Conservation (phyloP, 2,329 filamentous ascomycete species). For the Phyllosticta capitalensis region DNA sequence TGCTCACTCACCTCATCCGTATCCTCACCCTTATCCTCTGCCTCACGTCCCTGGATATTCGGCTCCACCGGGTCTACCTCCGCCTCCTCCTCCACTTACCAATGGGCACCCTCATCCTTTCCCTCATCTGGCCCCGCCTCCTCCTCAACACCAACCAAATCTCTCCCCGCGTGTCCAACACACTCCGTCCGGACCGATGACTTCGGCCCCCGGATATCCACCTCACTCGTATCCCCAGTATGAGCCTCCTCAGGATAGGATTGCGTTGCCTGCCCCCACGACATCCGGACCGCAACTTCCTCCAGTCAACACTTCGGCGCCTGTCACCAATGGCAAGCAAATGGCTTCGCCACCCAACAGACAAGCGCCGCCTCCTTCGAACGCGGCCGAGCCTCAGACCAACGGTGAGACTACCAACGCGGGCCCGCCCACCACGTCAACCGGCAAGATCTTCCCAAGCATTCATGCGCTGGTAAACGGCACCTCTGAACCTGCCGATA, state of each 20-base stretch:
- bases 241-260: conserved; percentile 11
- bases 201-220: conserved; percentile 39
- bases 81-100: conserved; percentile 26
- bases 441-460: conserved; percentile 41
- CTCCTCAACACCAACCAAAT: conserved; percentile 24
- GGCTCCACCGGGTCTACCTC: conserved; percentile 24
- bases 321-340: conserved; percentile 14
- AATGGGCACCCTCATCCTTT: conserved; percentile 24
- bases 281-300: conserved; percentile 24
- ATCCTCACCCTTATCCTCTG: conserved; percentile 2
- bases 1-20: conserved; percentile 7
- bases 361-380: conserved; percentile 17
- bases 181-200: conserved; percentile 25
- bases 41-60: conserved; percentile 7
- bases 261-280: not conserved
- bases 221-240: conserved; percentile 21
- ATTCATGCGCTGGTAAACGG: conserved; percentile 40
- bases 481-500: conserved; percentile 17
- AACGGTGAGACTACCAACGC: conserved; percentile 12
- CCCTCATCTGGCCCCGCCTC: conserved; percentile 12
- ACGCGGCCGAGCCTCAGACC: conserved; percentile 30
- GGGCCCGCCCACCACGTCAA: conserved; percentile 18
- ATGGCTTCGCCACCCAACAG: not conserved
- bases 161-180: conserved; percentile 33
- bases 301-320: conserved; percentile 19